Base-by-base conservation (phyloP, 768 basidiomycete genomes). In the Psilocybe azurescens region DNA sequence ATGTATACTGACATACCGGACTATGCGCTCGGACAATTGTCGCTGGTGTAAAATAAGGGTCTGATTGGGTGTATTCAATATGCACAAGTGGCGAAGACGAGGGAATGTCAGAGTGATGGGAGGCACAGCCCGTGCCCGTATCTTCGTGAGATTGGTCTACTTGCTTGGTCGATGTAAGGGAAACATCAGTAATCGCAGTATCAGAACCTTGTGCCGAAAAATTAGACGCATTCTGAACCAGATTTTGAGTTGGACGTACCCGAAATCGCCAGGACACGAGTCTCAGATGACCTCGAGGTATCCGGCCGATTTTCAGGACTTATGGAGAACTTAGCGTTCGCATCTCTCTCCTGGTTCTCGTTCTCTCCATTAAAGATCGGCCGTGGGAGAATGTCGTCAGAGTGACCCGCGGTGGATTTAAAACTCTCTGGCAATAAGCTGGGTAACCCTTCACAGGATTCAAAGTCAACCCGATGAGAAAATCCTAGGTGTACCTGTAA, bases 361-460 rank as follows among this genome's bases (percentile, higher is more conserved):
- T 47, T 58, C 62, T 59, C 53, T 54, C 53, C 58, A 59, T 53
- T 55, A 53, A 59, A 56, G 53, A 47, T 58, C 56, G 55, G 38
- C 54, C 65, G 67, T 69, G 67, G 61, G 67, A 69, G 65, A 62
- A 63, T 69, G 67, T 65, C 65, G 65, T 66, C 63, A 69, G 65
- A 63, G 56, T 48, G 65, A 58, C 62, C 62, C 57, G 32, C 63
- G 67, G 63, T 62, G 64, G 60, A 62, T 60, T 64, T 65, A 65
- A 64, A 58, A 54, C 62, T 64, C 56, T 64, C 63, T 53, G 54
- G 44, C 39, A 60, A 67, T 54, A 53, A 33, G 58, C 39, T 48
- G 56, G 50, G 29, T 48, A 49, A 33, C 56, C 49, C 50, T 58
- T 59, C 63, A 57, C 60, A 56, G 52, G 60, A 44, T 56, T 59